Evolutionary conservation across 768 basidiomycete species (phyloP).

Genomic region (Mycena olivaceomarginata): DNA sequence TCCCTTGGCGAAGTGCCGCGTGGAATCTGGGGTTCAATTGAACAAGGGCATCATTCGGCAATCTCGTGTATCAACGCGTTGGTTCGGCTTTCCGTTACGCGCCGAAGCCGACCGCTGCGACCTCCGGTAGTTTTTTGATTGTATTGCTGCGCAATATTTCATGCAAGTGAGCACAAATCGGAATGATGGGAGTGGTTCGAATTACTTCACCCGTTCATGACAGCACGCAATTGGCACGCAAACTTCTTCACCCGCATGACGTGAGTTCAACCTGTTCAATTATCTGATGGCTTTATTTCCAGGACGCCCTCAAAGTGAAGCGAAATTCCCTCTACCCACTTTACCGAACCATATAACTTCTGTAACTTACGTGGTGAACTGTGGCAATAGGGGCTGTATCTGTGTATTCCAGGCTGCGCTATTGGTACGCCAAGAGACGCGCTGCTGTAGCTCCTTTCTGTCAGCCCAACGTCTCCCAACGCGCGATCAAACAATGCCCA

Average conservation of each 20-base stretch:
- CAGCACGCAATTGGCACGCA: no score
- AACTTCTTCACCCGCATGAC: no score
- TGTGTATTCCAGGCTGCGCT: neutral
- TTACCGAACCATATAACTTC: neutral
- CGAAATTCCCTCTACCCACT: neutral
- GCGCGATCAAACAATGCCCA: neutral
- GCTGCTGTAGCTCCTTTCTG: slow-evolving; percentile 3
- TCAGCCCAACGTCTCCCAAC: neutral
- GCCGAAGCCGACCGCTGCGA: neutral
- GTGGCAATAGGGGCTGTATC: neutral
- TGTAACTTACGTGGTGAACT: neutral
- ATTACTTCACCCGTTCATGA: no score
- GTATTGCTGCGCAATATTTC: neutral
- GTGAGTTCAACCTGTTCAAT: no score
- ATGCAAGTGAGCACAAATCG: no score
- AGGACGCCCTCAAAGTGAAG: neutral
- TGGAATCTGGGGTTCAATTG: no score
- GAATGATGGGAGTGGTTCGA: no score
- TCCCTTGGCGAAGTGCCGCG: no score
- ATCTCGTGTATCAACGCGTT: no score
- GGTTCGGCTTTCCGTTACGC: no score
- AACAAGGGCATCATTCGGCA: no score
- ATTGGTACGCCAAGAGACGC: neutral
- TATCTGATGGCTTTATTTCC: neutral
- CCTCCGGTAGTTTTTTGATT: no score